Base-by-base conservation (phyloP, 2,329 filamentous ascomycete species). In the Drechmeria coniospora region DNA sequence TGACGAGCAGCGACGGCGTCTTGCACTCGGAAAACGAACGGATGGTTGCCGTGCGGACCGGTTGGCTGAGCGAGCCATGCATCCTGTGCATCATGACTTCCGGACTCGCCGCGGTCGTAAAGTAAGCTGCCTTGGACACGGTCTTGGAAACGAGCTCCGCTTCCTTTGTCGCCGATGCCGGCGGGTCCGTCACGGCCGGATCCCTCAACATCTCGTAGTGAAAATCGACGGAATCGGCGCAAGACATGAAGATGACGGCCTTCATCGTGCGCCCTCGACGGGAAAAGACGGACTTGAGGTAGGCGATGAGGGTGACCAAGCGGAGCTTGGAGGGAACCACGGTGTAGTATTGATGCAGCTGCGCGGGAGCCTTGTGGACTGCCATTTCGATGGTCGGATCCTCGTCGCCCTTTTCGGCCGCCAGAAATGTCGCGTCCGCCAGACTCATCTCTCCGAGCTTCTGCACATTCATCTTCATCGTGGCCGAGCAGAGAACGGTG, bases 381-480 rank as follows among this genome's bases (percentile, higher is more conserved):
- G 63, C 55, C n/a, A 56, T 50, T 26, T 63, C 57, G 1, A 57
- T 56, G 8, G 56, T 58, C 14, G 58, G 53, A 5, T 56, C 54
- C 18, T 61, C 53, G 5, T 59, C 50, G 13, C 57, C 58, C 39
- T 68, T 68, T 18, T 65, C 59, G 0, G 79, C 76, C 29, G 82
- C 77, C 40, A 98, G 78, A 46, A 93, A 83, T 1, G 83, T 69
- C 1, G 90, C 86, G 43, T 95, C 83, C 42, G 92, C 86, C 49
- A 98, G 61, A 59, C 84, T 93, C 56, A 95, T 92, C 46, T 94
- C 84, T 23, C 87, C 86, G 5, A 98, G 61, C 41, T 79, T 79
- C 49, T 95, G 86, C 1, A 95, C 90, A 42, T 87, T 90, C 74
- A 92, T 86, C 58, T 94, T 94, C 75, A 98, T 80, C 0, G 90